Evolutionary conservation across 768 basidiomycete species (phyloP).

Genomic region (Pholiota conissans): DNA sequence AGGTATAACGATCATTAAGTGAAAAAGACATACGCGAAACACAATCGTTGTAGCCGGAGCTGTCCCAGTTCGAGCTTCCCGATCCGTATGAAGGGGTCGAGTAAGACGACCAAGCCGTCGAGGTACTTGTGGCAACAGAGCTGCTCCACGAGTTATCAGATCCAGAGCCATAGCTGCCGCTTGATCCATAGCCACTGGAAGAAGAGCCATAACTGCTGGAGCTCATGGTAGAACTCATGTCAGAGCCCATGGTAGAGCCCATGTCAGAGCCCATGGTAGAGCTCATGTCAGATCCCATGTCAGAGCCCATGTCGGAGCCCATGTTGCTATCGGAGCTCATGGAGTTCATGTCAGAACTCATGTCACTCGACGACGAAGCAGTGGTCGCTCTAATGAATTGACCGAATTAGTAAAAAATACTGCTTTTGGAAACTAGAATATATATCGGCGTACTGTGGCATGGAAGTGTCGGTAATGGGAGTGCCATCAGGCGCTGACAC

Average conservation of each 20-base stretch:
- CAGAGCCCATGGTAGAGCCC: conserved; percentile 7
- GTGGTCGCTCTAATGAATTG: not conserved
- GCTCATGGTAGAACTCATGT: too few species aligned
- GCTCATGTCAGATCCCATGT: too few species aligned
- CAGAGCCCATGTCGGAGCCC: conserved; percentile 16
- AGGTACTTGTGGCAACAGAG: conserved; percentile 13
- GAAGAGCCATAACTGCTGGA: conserved; percentile 14
- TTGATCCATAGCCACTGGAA: conserved; percentile 20
- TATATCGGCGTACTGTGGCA: conserved; percentile 32
- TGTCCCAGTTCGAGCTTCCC: conserved; percentile 57
- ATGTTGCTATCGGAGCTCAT: conserved; percentile 6
- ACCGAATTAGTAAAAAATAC: not conserved
- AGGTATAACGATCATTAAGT: not conserved
- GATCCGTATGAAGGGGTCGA: conserved; percentile 62
- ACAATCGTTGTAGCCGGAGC: conserved; percentile 61
- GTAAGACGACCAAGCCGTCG: conserved; percentile 24
- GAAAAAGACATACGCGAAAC: conserved; percentile 57
- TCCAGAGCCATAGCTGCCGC: conserved; percentile 14
- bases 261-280: conserved; percentile 4
- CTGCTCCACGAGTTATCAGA: conserved; percentile 6
- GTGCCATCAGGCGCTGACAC: conserved; percentile 51
- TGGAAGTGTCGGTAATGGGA: conserved; percentile 39
- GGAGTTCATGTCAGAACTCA: conserved; percentile 1
- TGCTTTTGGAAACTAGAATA: not conserved
- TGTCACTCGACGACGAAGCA: not conserved